Conservation (phyloP, 768 basidiomycete species). For the Leccinum truebloodii region DNA sequence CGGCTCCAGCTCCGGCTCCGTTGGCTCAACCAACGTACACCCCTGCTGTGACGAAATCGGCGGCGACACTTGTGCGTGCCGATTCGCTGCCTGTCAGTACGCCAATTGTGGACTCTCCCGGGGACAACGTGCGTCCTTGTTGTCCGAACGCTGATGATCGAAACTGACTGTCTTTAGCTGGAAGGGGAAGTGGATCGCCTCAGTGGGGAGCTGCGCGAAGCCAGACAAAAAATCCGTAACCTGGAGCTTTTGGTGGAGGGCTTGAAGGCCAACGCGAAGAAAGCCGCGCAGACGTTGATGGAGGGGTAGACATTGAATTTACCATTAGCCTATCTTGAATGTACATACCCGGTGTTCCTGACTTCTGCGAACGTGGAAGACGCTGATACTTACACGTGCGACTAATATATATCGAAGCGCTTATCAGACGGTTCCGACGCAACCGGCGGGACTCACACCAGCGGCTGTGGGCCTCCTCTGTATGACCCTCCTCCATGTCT, state of each 20-base stretch:
- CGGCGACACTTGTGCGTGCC: neutral
- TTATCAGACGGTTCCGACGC: too few relatives aligned
- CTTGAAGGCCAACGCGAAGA: neutral
- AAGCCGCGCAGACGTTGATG: neutral
- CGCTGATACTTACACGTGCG: conserved; percentile 7
- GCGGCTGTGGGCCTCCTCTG: too few relatives aligned
- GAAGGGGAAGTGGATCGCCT: neutral
- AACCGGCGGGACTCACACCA: too few relatives aligned
- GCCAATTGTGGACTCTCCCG: neutral
- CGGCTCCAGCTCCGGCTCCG: conserved; percentile 17
- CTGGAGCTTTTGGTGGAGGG: neutral
- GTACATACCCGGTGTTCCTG: too few relatives aligned
- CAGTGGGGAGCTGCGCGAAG: neutral
- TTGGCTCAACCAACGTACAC: conserved; percentile 38
- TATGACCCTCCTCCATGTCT: conserved; percentile 82
- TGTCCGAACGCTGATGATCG: neutral
- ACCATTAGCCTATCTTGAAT: too few relatives aligned
- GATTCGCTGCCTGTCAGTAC: neutral
- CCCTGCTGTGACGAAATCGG: conserved; percentile 30
- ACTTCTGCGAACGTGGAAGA: too few relatives aligned
- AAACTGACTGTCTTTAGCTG: neutral
- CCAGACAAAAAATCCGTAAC: neutral
- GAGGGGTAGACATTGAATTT: neutral
- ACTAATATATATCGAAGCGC: too few relatives aligned
- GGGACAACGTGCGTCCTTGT: neutral